Base-by-base conservation (phyloP, 129 eudicot species). In the Escallonia herrerae region DNA sequence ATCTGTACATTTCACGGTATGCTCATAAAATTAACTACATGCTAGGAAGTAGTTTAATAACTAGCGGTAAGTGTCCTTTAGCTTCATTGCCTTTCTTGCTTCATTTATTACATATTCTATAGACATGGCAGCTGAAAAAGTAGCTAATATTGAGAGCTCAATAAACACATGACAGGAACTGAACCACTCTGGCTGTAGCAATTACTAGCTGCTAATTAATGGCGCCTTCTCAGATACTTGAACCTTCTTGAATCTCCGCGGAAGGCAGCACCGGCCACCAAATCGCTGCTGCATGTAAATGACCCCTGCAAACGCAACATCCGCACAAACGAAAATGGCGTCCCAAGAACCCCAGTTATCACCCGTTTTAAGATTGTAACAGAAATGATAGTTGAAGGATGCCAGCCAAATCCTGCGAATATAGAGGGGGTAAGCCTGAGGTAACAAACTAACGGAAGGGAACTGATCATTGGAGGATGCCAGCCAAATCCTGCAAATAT, bases 261-360 rank as follows among this genome's bases (percentile, higher is more conserved):
- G 91, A 60, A 82, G 52, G 58, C 82, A 43, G 40, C 76, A 78
- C 11, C 83, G 77, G n/a, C 93, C 95, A 8, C 95, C 95, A 76
- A 73, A 73, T 12, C 70, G 41, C 75, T 91, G 97, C 79, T 87
- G 97, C 67, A 91, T 40, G 77, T 54, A 77, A 33, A 84, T 49
- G 54, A 84, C 53, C n/a, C 63, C 81, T 2, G 73, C 90, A 66
- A 87, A 77, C 62, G 64, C 43, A 6, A 91, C 2, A 45, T 84
- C 79, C 43, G 71, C 87, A 66, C 79, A 70, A 48, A 75, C 77
- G 48, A 87, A 79, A 12, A 71, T 49, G 13, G 79, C 54, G 69
- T 91, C 90, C 88, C 90, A 80, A 39, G 72, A 71, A 14, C 85
- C 72, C 8, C 94, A 80, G 78, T 82, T 84, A 57, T 69, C 71